Percentiles rank a stretch among this genome's conserved stretches.
Evolutionary conservation across 2,329 filamentous ascomycete genomes (phyloP).

Genomic region (Amauroascus niger): DNA sequence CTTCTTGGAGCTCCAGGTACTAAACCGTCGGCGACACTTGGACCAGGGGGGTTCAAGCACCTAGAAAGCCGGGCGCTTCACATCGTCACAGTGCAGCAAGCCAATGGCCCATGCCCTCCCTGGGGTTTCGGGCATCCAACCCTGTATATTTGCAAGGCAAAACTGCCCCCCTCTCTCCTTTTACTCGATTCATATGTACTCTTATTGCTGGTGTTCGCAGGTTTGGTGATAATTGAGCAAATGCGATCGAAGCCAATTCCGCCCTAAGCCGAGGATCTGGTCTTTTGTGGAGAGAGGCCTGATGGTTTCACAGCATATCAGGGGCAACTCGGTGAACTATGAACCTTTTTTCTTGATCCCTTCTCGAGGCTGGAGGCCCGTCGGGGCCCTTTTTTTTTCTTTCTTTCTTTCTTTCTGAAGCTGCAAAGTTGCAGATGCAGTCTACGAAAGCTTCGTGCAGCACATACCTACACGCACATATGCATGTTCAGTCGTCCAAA

Average conservation of each 20-base stretch:
- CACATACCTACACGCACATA: background rate
- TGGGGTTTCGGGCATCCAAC: background rate
- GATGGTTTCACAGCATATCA: conserved; percentile 8
- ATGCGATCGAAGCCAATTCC: background rate
- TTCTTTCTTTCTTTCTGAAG: too few species aligned
- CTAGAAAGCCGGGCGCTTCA: background rate
- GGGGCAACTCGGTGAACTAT: background rate
- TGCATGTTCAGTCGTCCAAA: background rate
- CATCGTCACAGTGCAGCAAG: conserved; percentile 10
- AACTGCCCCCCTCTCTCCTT: background rate
- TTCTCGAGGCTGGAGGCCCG: background rate
- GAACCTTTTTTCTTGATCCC: background rate
- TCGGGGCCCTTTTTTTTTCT: background rate
- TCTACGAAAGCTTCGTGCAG: too few species aligned
- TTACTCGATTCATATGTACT: too few species aligned
- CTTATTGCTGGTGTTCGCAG: too few species aligned
- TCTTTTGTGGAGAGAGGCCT: background rate
- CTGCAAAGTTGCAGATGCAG: background rate
- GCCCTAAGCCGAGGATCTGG: background rate
- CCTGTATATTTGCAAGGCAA: background rate
- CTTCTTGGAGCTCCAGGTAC: background rate
- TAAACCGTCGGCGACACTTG: too few species aligned
- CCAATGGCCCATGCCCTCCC: background rate
- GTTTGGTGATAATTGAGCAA: background rate
- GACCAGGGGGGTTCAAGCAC: background rate